Evolutionary conservation across 352 stramenopile genomes (phyloP).

Genomic region (Phytophthora pini): DNA sequence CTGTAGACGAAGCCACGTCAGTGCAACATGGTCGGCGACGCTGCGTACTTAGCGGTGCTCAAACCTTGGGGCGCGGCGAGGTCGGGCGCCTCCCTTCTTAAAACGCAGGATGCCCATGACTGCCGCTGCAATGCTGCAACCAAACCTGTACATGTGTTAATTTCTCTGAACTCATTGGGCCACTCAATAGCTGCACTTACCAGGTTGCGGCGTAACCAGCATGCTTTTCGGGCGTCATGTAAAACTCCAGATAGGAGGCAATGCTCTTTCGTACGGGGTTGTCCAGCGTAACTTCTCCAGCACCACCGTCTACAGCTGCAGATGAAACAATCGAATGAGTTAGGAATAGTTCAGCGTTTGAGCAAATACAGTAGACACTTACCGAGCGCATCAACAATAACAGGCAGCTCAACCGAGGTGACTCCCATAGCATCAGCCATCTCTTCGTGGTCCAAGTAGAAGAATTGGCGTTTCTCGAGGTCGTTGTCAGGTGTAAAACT

Average conservation of each 20-base stretch:
- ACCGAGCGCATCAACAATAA: constrained; percentile 85
- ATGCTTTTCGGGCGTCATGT: constrained; percentile 91
- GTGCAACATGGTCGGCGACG: background rate
- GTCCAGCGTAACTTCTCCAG: constrained; percentile 45
- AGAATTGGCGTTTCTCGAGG: constrained; percentile 76
- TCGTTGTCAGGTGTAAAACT: constrained; percentile 87
- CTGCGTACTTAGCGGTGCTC: constrained; percentile 22
- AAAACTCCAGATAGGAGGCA: constrained; percentile 85
- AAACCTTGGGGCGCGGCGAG: constrained; percentile 25
- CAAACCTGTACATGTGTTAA: constrained; percentile 54
- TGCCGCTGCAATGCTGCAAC: constrained; percentile 75
- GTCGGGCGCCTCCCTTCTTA: constrained; percentile 39
- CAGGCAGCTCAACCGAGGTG: constrained; percentile 61
- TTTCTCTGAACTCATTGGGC: background rate
- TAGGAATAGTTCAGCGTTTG: background rate
- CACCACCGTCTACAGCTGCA: constrained; percentile 47
- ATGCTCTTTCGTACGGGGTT: constrained; percentile 80
- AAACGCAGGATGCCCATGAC: constrained; percentile 82
- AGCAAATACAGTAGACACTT: background rate
- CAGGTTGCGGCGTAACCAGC: constrained; percentile 84
- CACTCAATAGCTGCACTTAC: constrained; percentile 40
- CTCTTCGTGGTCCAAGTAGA: constrained; percentile 83
- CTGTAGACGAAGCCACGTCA: constrained; percentile 26
- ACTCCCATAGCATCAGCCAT: constrained; percentile 80
- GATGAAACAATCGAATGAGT: constrained; percentile 1